Conservation (phyloP, 2,329 filamentous ascomycete genomes). For the Colletotrichum tropicicola region DNA sequence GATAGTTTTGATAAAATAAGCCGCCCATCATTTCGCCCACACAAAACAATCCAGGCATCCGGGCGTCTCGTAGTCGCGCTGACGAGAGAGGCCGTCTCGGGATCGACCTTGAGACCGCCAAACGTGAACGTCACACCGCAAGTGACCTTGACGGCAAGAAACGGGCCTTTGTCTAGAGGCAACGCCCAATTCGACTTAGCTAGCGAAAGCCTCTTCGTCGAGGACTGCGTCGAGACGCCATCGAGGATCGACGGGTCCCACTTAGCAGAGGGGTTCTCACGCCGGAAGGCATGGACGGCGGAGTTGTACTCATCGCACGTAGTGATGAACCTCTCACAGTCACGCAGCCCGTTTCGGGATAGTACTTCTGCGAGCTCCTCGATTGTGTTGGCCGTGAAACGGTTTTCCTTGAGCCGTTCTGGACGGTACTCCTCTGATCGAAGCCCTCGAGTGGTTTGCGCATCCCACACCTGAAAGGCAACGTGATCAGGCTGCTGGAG, state of each 20-base stretch:
- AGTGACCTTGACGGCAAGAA: constrained; percentile 70
- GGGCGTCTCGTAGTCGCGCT: constrained; percentile 49
- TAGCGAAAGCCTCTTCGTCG: constrained; percentile 48
- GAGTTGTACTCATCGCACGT: constrained; percentile 66
- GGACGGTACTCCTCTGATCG: constrained; percentile 69
- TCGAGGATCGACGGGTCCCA: constrained; percentile 71
- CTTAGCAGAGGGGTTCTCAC: constrained; percentile 51
- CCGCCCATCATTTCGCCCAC: constrained; percentile 74
- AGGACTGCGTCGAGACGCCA: constrained; percentile 67
- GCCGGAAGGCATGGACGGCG: constrained; percentile 57
- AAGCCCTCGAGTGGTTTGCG: constrained; percentile 59
- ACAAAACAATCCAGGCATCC: constrained; percentile 67
- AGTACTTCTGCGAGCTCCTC: constrained; percentile 65
- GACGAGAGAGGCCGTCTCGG: constrained; percentile 62
- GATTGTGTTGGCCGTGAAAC: constrained; percentile 58
- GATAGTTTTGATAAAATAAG: constrained; percentile 71
- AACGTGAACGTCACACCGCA: constrained; percentile 77
- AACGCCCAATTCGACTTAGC: constrained; percentile 75
- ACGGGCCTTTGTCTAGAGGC: constrained; percentile 64
- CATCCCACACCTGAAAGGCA: constrained; percentile 74
- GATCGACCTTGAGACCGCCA: constrained; percentile 67
- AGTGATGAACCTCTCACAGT: constrained; percentile 55
- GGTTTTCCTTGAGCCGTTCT: constrained; percentile 57
- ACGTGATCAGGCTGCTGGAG: constrained; percentile 64
- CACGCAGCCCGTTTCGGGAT: constrained; percentile 53